These are phyloP conservation scores for Coprinopsis sp. DNA, from an alignment of 768 basidiomycete genomes.

Conservation along the genomic window DNA sequence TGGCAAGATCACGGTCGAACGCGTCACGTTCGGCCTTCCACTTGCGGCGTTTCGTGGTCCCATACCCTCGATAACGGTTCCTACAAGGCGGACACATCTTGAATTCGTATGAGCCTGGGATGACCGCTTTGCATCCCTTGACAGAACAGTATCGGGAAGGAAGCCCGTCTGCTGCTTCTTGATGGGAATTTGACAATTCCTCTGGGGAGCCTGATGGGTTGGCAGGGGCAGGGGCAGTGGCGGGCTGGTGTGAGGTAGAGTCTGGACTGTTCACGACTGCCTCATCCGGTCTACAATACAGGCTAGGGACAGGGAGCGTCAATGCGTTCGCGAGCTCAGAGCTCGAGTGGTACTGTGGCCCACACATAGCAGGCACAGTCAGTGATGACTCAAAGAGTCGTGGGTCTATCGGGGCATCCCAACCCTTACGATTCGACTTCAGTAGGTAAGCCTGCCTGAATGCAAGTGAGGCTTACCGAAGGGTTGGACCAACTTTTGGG, in stretches of 20 bases:
- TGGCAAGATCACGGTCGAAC: conserved; percentile 33
- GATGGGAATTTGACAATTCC: background rate
- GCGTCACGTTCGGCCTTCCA: conserved; percentile 44
- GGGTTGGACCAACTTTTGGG: background rate
- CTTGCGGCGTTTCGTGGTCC: conserved; percentile 51
- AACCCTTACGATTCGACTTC: too few relatives aligned
- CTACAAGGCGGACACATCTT: conserved; percentile 47
- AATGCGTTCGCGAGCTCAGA: conserved; percentile 49
- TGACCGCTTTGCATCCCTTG: conserved; percentile 47
- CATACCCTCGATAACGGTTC: conserved; percentile 45
- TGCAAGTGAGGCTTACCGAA: too few relatives aligned
- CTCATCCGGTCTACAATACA: background rate
- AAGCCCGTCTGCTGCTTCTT: background rate
- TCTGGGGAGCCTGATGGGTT: background rate
- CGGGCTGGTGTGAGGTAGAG: too few relatives aligned
- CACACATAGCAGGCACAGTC: background rate
- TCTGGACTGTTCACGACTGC: background rate
- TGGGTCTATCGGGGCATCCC: conserved; percentile 12
- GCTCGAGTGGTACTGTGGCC: conserved; percentile 20
- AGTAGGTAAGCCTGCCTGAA: too few relatives aligned
- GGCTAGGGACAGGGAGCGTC: conserved; percentile 27
- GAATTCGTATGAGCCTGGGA: conserved; percentile 35
- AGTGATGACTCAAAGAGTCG: conserved; percentile 28
- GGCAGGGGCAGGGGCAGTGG: background rate
- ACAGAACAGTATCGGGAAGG: conserved; percentile 43